Conservation (phyloP, 192 early-diverging fungal genomes). For the Coemansia javaensis region DNA sequence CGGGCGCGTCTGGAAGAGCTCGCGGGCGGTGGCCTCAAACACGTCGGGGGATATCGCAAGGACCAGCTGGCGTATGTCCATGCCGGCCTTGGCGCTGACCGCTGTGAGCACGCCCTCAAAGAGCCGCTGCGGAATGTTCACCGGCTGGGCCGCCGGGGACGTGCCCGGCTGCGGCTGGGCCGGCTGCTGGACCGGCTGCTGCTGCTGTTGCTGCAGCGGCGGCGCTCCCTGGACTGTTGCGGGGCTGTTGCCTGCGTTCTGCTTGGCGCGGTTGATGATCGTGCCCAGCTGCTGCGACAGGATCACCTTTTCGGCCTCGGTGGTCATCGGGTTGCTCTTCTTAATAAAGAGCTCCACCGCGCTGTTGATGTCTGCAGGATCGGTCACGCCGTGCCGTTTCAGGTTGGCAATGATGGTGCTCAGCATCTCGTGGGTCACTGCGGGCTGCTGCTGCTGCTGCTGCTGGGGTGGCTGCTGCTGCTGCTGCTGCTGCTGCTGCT, state of each 20-base stretch:
- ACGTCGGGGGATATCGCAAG: slow-evolving; percentile 15
- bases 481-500: not conserved
- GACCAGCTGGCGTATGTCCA: slow-evolving; percentile 22
- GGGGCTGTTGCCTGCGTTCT: not conserved
- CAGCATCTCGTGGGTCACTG: not conserved
- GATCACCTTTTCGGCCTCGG: slow-evolving; percentile 5
- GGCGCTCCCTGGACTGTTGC: slow-evolving; percentile 1
- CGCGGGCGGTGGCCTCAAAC: slow-evolving; percentile 27
- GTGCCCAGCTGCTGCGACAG: slow-evolving; percentile 2
- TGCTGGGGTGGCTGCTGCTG: not conserved
- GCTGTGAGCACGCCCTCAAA: slow-evolving; percentile 6
- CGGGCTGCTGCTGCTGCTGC: slow-evolving; percentile 1
- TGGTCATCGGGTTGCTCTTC: slow-evolving; percentile 4
- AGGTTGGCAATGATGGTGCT: not conserved
- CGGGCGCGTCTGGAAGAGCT: slow-evolving; percentile 22
- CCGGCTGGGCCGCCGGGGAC: slow-evolving; percentile 25
- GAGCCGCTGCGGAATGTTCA: slow-evolving; percentile 18
- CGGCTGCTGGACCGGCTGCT: slow-evolving; percentile 6
- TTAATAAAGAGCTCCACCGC: slow-evolving; percentile 2
- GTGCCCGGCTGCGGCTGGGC: not conserved
- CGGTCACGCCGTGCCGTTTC: slow-evolving; percentile 11
- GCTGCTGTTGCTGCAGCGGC: slow-evolving; percentile 3
- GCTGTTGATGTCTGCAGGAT: slow-evolving; percentile 2
- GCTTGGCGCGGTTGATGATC: slow-evolving; percentile 3
- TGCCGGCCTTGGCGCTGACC: slow-evolving; percentile 10